These are phyloP conservation scores for Pichia sp. DNA, from an alignment of 1,139 yeast species.

Conservation along the genomic window DNA sequence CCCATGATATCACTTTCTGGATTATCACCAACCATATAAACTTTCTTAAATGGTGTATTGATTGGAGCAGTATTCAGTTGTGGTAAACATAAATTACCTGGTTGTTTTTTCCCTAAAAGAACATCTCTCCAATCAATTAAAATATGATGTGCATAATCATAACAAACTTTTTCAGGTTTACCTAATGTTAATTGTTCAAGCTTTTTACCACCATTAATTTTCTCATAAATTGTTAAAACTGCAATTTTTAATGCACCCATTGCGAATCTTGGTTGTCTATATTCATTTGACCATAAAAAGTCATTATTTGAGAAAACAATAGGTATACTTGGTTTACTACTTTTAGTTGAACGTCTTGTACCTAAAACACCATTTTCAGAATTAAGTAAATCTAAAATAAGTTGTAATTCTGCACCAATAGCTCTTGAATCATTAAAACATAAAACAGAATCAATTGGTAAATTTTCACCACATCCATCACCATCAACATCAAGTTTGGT, in stretches of 20 bases:
- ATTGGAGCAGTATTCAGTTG: conserved; percentile 33
- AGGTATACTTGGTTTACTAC: conserved; percentile 57
- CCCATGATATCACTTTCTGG: conserved; percentile 91
- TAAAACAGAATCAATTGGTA: conserved; percentile 68
- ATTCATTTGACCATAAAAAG: conserved; percentile 86
- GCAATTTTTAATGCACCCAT: conserved; percentile 81
- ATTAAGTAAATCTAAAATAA: conserved; percentile 64
- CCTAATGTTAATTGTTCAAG: conserved; percentile 66
- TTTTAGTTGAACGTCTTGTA: conserved; percentile 40
- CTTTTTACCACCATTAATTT: conserved; percentile 40
- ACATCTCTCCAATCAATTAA: conserved; percentile 53
- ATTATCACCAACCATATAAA: conserved; percentile 95
- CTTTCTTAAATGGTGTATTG: conserved; percentile 44
- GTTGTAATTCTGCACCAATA: conserved; percentile 79
- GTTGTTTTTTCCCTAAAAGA: conserved; percentile 25
- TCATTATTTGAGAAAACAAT: conserved; percentile 84
- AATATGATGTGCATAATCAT: conserved; percentile 75
- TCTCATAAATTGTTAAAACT: conserved; percentile 57
- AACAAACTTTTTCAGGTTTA: conserved; percentile 76
- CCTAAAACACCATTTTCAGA: conserved; percentile 63
- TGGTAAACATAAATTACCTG: conserved; percentile 34
- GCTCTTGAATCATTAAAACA: conserved; percentile 92
- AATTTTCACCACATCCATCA: conserved; percentile 24
- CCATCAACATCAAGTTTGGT: conserved; percentile 28
- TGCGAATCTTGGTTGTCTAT: conserved; percentile 74